These are phyloP conservation scores for Populus hybrid DNA, from an alignment of 441 rosid genomes.

Conservation along the genomic window DNA sequence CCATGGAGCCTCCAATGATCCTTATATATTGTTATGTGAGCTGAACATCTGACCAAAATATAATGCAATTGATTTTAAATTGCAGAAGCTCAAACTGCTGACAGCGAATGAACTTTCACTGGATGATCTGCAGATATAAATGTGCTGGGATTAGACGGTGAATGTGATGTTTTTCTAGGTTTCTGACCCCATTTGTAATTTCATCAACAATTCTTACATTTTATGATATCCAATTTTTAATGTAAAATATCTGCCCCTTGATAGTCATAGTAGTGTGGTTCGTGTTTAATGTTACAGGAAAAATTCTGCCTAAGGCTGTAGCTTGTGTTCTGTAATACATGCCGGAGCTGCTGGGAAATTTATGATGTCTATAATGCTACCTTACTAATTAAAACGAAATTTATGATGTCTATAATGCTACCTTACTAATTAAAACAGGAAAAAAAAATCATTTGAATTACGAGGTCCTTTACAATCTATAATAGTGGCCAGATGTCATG, in stretches of 20 bases:
- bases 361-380: constrained; percentile 16
- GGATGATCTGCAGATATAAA: constrained; percentile 84
- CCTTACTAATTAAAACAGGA: constrained; percentile 9
- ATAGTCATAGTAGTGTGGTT: neutral
- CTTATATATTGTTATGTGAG: neutral
- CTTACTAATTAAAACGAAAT: constrained; percentile 13
- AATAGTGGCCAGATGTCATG: neutral
- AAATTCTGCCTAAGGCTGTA: neutral
- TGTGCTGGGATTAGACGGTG: constrained; percentile 5
- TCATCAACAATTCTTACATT: constrained; percentile 14
- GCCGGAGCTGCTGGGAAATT: constrained; percentile 14
- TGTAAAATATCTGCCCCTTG: constrained; percentile 15
- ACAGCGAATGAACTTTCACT: constrained; percentile 70
- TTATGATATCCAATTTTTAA: constrained; percentile 24
- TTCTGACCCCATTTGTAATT: constrained; percentile 18
- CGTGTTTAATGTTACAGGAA: neutral
- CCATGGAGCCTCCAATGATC: neutral
- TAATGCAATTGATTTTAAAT: constrained; percentile 1
- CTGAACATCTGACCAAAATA: neutral
- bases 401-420: constrained; percentile 18
- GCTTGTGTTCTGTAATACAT: constrained; percentile 14
- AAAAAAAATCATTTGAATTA: constrained; percentile 2
- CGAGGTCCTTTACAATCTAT: neutral
- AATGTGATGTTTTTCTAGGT: constrained; percentile 6
- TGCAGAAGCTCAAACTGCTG: constrained; percentile 91